Evolutionary conservation across 345 rosid genomes (phyloP).

Genomic region (Cardiospermum halicacabum): DNA sequence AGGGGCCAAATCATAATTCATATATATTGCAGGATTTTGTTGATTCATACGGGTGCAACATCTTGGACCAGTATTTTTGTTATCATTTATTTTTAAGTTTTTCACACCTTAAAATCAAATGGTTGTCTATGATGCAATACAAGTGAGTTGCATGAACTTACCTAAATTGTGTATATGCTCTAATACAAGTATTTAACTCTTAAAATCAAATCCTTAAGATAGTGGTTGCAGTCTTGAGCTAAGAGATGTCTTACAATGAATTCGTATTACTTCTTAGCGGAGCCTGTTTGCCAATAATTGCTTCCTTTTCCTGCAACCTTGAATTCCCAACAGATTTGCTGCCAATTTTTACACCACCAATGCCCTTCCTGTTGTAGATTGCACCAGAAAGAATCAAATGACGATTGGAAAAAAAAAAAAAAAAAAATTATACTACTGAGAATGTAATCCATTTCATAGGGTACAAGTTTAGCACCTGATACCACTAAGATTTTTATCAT

Average conservation of each 20-base stretch:
- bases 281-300: slow-evolving; percentile 30
- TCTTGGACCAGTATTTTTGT: no score
- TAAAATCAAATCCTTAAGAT: background rate
- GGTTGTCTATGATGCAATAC: no score
- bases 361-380: slow-evolving; percentile 27
- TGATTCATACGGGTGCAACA: no score
- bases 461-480: slow-evolving; percentile 28
- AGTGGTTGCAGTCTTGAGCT: background rate
- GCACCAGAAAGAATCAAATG: background rate
- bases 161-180: no score
- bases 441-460: slow-evolving; percentile 7
- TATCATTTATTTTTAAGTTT: no score
- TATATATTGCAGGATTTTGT: no score
- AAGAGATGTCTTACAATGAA: slow-evolving; percentile 29
- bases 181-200: background rate
- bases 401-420: slow-evolving; percentile 3
- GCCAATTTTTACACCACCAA: slow-evolving; percentile 22
- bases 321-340: slow-evolving; percentile 27
- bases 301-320: slow-evolving; percentile 32
- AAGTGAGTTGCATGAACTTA: no score
- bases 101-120: no score
- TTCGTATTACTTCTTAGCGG: slow-evolving; percentile 26
- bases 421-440: background rate
- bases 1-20: background rate
- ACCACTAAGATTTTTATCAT: slow-evolving; percentile 19